Evolutionary conservation across 176 grass and related monocot genomes (phyloP).

Genomic region (Tillandsia fasciculata): DNA sequence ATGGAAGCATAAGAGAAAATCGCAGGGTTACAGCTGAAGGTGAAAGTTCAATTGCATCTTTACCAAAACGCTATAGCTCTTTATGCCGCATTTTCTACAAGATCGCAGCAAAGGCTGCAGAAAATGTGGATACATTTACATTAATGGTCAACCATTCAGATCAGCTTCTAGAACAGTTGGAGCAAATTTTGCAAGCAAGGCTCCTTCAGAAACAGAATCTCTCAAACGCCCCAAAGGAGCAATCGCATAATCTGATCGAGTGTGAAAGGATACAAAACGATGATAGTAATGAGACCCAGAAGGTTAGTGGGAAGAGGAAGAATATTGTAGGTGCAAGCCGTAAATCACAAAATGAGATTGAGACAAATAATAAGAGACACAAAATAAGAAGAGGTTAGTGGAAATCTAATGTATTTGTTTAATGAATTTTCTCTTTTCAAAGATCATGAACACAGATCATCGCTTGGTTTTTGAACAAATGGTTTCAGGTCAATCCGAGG

Average conservation of each 20-base stretch:
- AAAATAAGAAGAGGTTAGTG: slow-evolving; percentile 65
- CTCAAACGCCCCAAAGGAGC: slow-evolving; percentile 32
- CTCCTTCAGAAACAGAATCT: slow-evolving; percentile 39
- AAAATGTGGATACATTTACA: slow-evolving; percentile 51
- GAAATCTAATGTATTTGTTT: slow-evolving; percentile 5
- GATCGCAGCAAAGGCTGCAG: slow-evolving; percentile 74
- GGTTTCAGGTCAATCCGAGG: slow-evolving; percentile 23
- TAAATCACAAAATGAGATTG: slow-evolving; percentile 35
- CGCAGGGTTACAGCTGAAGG: slow-evolving; percentile 32
- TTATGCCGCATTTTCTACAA: slow-evolving; percentile 64
- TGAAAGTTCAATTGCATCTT: slow-evolving; percentile 25
- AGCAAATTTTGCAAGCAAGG: slow-evolving; percentile 42
- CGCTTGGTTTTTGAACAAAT: slow-evolving; percentile 6
- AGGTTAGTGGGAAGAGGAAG: slow-evolving; percentile 46
- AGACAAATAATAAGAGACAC: slow-evolving; percentile 49
- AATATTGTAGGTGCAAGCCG: slow-evolving; percentile 27
- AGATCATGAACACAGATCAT: slow-evolving; percentile 1
- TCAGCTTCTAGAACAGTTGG: slow-evolving; percentile 61
- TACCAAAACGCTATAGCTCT: slow-evolving; percentile 45
- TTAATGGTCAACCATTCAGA: slow-evolving; percentile 57
- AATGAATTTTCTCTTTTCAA: not conserved
- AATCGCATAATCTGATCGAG: slow-evolving; percentile 31
- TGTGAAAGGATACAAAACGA: slow-evolving; percentile 30
- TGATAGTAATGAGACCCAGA: slow-evolving; percentile 35
- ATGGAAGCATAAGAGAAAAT: slow-evolving; percentile 22